phyloP scores from a whole-genome alignment of 2,329 filamentous ascomycete species.

The Coniochaeta pulveracea region DNA sequence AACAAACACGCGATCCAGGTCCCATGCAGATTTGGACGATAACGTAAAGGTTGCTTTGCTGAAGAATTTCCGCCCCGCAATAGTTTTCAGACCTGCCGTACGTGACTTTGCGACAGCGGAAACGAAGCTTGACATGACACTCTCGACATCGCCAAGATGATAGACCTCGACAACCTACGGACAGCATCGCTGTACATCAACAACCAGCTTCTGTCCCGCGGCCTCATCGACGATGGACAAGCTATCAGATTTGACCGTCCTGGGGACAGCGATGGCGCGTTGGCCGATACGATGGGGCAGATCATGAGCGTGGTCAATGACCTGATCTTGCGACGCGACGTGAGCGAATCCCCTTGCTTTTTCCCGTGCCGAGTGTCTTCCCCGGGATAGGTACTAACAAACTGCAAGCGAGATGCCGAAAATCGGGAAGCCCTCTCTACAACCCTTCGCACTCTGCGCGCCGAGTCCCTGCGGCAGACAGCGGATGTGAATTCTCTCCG shows the following conservation, averaged over 20 bases:
- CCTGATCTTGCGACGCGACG: slow-evolving; percentile 78
- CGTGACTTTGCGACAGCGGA: too few relatives aligned
- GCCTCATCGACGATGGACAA: slow-evolving; percentile 55
- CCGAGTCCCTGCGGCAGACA: slow-evolving; percentile 63
- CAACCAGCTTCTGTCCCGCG: slow-evolving; percentile 57
- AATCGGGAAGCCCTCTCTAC: slow-evolving; percentile 74
- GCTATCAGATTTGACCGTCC: slow-evolving; percentile 74
- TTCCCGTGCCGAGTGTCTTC: neutral
- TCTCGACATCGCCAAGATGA: slow-evolving; percentile 25
- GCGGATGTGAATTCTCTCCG: slow-evolving; percentile 51
- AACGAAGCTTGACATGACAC: slow-evolving; percentile 4
- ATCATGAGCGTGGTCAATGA: slow-evolving; percentile 94
- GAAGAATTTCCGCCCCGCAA: too few relatives aligned
- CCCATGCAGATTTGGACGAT: too few relatives aligned
- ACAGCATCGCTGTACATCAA: slow-evolving; percentile 64
- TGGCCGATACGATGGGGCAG: slow-evolving; percentile 60
- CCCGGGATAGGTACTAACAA: too few relatives aligned
- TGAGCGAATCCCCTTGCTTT: slow-evolving; percentile 29
- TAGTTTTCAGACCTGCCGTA: too few relatives aligned
- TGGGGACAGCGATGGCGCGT: slow-evolving; percentile 41
- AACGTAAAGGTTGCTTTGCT: too few relatives aligned
- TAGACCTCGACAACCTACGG: slow-evolving; percentile 49
- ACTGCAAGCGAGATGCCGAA: slow-evolving; percentile 69
- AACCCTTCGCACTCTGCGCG: slow-evolving; percentile 64
- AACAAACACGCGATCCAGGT: too few relatives aligned